Percentiles rank a stretch among this genome's conserved stretches.
Evolutionary conservation across 1,284 basidiomycete genomes (phyloP).

Genomic region (Tilletia caries): DNA sequence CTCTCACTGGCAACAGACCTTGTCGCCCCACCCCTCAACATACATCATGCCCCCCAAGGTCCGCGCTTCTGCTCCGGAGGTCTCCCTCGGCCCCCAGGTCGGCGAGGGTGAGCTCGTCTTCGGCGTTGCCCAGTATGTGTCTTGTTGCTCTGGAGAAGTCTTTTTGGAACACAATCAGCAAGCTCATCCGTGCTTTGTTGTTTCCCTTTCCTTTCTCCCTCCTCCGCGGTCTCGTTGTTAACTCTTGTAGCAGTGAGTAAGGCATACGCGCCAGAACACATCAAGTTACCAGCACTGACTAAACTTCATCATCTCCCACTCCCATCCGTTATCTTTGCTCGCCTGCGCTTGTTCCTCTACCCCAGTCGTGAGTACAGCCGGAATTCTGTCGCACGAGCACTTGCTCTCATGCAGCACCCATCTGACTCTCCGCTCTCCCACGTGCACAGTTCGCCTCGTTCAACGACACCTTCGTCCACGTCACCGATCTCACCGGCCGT

Average conservation of each 20-base stretch:
- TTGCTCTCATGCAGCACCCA: too few relatives aligned
- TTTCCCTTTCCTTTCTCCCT: not conserved
- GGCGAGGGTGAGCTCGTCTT: constrained; percentile 54
- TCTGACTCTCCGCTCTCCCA: not conserved
- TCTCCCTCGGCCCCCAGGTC: constrained; percentile 53
- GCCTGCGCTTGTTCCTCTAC: not conserved
- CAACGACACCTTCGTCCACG: constrained; percentile 99
- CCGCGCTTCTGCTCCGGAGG: constrained; percentile 45
- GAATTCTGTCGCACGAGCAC: too few relatives aligned
- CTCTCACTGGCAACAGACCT: too few relatives aligned
- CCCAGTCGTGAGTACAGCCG: constrained; percentile 4
- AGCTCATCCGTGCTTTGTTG: not conserved
- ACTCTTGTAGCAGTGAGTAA: not conserved
- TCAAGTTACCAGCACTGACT: too few relatives aligned
- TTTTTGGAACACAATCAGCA: not conserved
- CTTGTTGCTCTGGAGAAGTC: not conserved
- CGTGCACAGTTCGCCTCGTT: constrained; percentile 59
- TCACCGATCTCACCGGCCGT: constrained; percentile 97
- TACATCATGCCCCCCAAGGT: constrained; percentile 51
- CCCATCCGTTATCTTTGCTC: not conserved
- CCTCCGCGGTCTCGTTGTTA: not conserved
- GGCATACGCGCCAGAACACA: too few relatives aligned
- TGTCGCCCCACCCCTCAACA: not conserved
- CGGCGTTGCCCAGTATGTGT: constrained; percentile 40
- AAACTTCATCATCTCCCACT: not conserved